phyloP scores from a whole-genome alignment of 495 filamentous ascomycete genomes.

The Penicillium silybi region DNA sequence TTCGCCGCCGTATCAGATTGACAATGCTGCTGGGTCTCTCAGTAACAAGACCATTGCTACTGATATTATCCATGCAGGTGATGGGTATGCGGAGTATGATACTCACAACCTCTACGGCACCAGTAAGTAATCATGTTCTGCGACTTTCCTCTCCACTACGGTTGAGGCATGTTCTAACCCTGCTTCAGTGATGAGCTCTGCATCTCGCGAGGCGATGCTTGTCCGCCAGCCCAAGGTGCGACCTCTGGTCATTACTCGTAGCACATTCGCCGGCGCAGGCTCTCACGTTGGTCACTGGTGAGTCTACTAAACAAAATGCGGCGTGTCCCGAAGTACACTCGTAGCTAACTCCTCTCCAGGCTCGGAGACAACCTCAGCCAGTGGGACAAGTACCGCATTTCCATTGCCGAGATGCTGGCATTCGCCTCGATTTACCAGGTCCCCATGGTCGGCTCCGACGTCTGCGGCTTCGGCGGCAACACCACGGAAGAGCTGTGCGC shows the following conservation, averaged over 20 bases:
- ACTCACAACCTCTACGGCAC: conserved; percentile 83
- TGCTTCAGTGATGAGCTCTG: conserved; percentile 64
- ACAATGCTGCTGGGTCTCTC: conserved; percentile 66
- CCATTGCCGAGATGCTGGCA: conserved; percentile 64
- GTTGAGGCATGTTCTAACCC: conserved; percentile 1
- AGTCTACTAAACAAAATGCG: neutral
- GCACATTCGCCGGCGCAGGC: conserved; percentile 79
- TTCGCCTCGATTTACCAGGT: conserved; percentile 81
- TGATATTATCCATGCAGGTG: conserved; percentile 63
- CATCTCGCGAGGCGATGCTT: conserved; percentile 65
- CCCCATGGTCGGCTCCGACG: conserved; percentile 80
- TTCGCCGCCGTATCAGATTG: conserved; percentile 69
- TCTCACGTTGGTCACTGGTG: conserved; percentile 76
- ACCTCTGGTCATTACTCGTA: conserved; percentile 78
- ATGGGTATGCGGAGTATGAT: conserved; percentile 71
- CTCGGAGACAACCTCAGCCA: conserved; percentile 75
- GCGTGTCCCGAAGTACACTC: neutral
- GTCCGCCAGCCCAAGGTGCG: conserved; percentile 61
- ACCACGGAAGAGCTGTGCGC: conserved; percentile 78
- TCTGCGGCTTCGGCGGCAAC: conserved; percentile 71
- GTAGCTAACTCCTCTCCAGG: conserved; percentile 19
- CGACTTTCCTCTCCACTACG: neutral
- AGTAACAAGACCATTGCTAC: conserved; percentile 73
- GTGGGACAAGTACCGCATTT: conserved; percentile 69
- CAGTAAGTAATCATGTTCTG: no score